A percentile compares a stretch with the other conserved stretches of the same genome.
phyloP scores from a whole-genome alignment of 768 basidiomycete species.

The Hypholoma fasciculare region DNA sequence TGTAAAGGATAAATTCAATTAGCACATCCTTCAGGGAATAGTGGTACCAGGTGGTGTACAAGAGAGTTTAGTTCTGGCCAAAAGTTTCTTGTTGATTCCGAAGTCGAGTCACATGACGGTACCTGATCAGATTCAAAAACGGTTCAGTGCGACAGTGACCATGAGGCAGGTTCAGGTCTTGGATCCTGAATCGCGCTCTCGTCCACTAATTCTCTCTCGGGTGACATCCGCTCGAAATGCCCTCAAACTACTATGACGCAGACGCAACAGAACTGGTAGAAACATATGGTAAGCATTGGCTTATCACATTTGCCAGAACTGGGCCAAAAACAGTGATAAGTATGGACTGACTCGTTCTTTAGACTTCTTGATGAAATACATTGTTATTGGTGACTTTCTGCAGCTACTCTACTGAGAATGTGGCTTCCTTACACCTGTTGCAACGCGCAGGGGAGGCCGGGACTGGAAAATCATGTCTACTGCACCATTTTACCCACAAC shows the following conservation, averaged over 20 bases:
- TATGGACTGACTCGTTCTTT: constrained; percentile 19
- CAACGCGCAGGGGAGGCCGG: constrained; percentile 81
- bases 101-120: constrained; percentile 13
- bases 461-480: constrained; percentile 94
- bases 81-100: background rate
- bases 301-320: background rate
- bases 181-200: constrained; percentile 23
- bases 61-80: background rate
- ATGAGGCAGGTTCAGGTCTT: constrained; percentile 29
- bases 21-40: too few species aligned
- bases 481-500: constrained; percentile 97
- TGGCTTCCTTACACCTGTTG: constrained; percentile 4
- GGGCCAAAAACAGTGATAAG: background rate
- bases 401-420: constrained; percentile 3
- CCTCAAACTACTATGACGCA: constrained; percentile 64
- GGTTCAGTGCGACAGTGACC: constrained; percentile 20
- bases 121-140: constrained; percentile 21
- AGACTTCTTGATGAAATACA: constrained; percentile 99
- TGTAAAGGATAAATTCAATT: too few species aligned
- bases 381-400: constrained; percentile 76
- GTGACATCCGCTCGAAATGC: constrained; percentile 41
- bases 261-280: constrained; percentile 93
- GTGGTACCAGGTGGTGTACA: too few species aligned
- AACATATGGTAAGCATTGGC: constrained; percentile 73
- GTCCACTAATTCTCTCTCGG: constrained; percentile 14